Evolutionary conservation across 495 filamentous ascomycete species (phyloP).

Genomic region (Podospora bellae-mahoneyi): DNA sequence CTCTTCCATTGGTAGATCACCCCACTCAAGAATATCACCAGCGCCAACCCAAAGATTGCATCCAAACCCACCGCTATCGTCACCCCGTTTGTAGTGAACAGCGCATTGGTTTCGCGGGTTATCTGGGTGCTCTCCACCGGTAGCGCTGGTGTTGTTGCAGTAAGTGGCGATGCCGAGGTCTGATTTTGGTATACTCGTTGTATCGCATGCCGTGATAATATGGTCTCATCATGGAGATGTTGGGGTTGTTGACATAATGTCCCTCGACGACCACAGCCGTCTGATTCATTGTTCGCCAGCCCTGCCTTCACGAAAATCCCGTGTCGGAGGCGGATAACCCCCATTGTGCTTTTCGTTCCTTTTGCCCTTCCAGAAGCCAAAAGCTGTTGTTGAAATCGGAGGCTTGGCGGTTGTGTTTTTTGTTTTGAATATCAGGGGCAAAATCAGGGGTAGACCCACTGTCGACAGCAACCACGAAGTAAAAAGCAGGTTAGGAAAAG

Average conservation of each 20-base stretch:
- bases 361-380: neutral
- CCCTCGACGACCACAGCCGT: neutral
- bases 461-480: neutral
- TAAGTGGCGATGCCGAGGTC: neutral
- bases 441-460: neutral
- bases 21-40: constrained; percentile 6
- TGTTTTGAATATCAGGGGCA: neutral
- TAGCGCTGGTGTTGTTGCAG: neutral
- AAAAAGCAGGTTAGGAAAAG: neutral
- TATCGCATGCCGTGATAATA: neutral
- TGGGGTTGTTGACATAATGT: neutral
- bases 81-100: neutral
- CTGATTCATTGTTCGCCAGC: neutral
- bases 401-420: neutral
- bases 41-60: constrained; percentile 7
- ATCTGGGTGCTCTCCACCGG: neutral
- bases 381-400: neutral
- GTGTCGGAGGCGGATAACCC: neutral
- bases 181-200: neutral
- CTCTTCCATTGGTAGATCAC: constrained; percentile 8
- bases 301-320: neutral
- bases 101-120: neutral
- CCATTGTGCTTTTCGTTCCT: neutral
- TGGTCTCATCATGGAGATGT: neutral
- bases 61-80: constrained; percentile 4